Evolutionary conservation across 768 basidiomycete genomes (phyloP), one percentile per base, ranked within the genome.

Genomic region (Peribolospora kevripleyi): DNA sequence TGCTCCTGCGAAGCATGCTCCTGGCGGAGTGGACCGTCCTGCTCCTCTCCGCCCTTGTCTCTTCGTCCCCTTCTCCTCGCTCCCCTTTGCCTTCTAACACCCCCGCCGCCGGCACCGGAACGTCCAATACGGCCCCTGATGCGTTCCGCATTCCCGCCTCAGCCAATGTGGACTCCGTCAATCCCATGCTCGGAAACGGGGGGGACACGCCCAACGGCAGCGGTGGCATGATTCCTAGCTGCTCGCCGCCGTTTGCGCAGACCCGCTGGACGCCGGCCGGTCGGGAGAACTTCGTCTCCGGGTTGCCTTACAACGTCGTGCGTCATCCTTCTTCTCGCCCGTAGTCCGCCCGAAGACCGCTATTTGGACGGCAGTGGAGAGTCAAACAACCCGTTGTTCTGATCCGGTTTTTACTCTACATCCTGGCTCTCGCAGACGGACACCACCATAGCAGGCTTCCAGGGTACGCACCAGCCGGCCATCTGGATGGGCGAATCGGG

Each of bases 181-280:
- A 45, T 13, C 7, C 7, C 43, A 7, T 7, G 43, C 43, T 45
- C 13, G 43, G 43, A 45, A 45, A 45, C 13, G 43, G 43, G 13
- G 43, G 43, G 4, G 61, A 59, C 8, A 68, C 68, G 51, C 55
- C 40, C 25, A 37, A 5, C 40, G 53, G 9, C 74, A 78, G 56
- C 59, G 67, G 48, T 76, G 79, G 53, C 71, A 73, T 45, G 43
- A 13, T 13, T 45, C 43, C 43, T 13, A 45, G 8, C 8, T 7
- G 43, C 43, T 45, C 76, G 4, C 81, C 82, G 3, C 84, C 84
- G 0, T 86, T 85, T 61, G 83, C 75, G 5, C 84, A 84, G 82
- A 84, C 82, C 0, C 74, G 84, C 41, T 84, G 84, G 83, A 79
- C 82, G 8, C 80, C 82, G 0, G 81, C 82, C 65, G 84, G 80